Conservation (phyloP, 805 yeast genomes). For the Isabelozyma pseudorhagii region DNA sequence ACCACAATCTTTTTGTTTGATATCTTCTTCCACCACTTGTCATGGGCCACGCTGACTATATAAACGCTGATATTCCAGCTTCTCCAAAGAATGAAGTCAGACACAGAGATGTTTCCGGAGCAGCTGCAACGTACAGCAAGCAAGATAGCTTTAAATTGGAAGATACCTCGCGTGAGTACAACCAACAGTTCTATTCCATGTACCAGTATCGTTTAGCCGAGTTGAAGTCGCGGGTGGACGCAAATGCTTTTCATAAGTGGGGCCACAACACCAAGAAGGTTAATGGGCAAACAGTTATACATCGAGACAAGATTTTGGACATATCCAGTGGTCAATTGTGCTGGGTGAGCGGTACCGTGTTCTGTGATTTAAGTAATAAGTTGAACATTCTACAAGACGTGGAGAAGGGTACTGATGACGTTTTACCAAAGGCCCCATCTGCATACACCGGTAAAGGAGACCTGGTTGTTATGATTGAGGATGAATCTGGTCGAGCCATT, state of each 20-base stretch:
- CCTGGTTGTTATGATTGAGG: constrained; percentile 72
- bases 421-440: constrained; percentile 37
- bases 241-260: constrained; percentile 48
- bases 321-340: constrained; percentile 58
- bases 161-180: constrained; percentile 26
- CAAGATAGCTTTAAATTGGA: constrained; percentile 17
- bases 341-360: constrained; percentile 87
- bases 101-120: background rate
- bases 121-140: constrained; percentile 3
- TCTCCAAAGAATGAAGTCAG: background rate
- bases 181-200: constrained; percentile 41
- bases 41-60: background rate
- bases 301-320: constrained; percentile 51
- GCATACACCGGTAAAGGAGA: constrained; percentile 17
- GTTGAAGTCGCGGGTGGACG: constrained; percentile 31
- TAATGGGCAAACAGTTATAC: constrained; percentile 29
- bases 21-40: background rate
- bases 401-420: constrained; percentile 53
- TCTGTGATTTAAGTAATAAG: constrained; percentile 78
- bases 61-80: background rate
- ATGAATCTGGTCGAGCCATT: constrained; percentile 84
- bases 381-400: constrained; percentile 85
- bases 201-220: constrained; percentile 36
- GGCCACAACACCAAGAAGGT: constrained; percentile 38
- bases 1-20: too few species aligned